These are phyloP conservation scores for Ophiocordyceps robertsii DNA, from an alignment of 2,329 filamentous ascomycete genomes.

Conservation along the genomic window DNA sequence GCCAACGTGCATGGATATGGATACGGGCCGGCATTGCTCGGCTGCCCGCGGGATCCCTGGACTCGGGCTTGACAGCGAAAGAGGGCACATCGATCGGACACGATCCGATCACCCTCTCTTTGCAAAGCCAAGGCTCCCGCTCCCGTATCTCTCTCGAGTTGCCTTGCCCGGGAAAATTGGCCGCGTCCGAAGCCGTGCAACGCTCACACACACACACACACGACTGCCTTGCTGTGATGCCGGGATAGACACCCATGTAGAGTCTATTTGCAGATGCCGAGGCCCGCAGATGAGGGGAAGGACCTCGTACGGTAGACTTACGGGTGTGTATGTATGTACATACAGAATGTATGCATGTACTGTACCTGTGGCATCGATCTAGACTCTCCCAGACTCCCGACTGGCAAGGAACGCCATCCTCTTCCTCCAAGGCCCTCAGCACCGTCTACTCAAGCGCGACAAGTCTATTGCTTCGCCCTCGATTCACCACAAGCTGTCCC, in stretches of 20 bases:
- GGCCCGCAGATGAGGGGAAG: no score
- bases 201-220: background rate
- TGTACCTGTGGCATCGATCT: no score
- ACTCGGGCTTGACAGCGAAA: no score
- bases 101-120: background rate
- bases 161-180: background rate
- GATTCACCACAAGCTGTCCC: background rate
- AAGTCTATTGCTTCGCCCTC: background rate
- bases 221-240: background rate
- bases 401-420: background rate
- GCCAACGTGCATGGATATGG: no score
- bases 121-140: background rate
- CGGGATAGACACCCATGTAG: background rate
- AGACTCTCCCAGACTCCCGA: background rate
- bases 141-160: background rate
- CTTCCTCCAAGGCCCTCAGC: background rate
- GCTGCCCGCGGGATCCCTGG: no score
- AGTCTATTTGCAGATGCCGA: no score
- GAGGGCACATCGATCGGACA: no score
- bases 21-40: no score
- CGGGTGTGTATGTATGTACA: no score
- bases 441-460: no score
- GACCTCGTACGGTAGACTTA: no score
- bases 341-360: no score
- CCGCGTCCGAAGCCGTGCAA: background rate